Base-by-base conservation (phyloP, 163 green algal species). In the Coccomyxa subellipsoidea region DNA sequence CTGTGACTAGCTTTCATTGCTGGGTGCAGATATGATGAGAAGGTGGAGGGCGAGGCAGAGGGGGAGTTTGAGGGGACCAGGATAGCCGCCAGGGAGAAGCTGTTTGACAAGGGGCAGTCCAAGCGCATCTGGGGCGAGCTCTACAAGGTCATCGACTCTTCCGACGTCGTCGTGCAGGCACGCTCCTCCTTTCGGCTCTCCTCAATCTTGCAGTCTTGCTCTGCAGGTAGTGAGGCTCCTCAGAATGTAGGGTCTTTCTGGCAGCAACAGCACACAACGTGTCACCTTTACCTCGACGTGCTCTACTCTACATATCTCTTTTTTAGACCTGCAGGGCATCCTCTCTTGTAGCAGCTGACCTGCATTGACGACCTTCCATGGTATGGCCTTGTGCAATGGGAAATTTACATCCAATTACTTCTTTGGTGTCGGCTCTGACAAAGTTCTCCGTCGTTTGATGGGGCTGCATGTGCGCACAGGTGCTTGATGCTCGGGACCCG, bases 41-140 rank as follows among this genome's bases (percentile, higher is more conserved):
- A 87, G 80, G 31, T 32, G 53, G 80, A 85, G 36, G 85, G 10
- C 32, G 85, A 83, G 75, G 70, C 47, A 27, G 59, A 69, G 38
- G 38, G 38, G 29, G 77, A 54, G 23, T 66, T 75, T 35, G 79
- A 75, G 27, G 89, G 88, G 18, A 69, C 66, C 15, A 84, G 86
- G 7, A 54, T 78, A 27, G 87, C 82, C 76, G 84, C 81, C 54
- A 88, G 89, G 21, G 93, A 96, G 38, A 80, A 87, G 0, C 82
- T 97, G 23, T 98, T 98, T 84, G 90, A 97, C 29, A 99, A 99
- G 90, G 97, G 97, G n/a, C 97, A 99, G 90, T 96, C 89, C 7
- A 95, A 93, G 84, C 93, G 97, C 84, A 99, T 99, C 84, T 99
- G 97, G 97, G 95, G 94, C 4, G 97, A 99, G 94, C 93, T 99